Base-by-base conservation (phyloP, 164 flowering plant species). In the Houttuynia cordata region DNA sequence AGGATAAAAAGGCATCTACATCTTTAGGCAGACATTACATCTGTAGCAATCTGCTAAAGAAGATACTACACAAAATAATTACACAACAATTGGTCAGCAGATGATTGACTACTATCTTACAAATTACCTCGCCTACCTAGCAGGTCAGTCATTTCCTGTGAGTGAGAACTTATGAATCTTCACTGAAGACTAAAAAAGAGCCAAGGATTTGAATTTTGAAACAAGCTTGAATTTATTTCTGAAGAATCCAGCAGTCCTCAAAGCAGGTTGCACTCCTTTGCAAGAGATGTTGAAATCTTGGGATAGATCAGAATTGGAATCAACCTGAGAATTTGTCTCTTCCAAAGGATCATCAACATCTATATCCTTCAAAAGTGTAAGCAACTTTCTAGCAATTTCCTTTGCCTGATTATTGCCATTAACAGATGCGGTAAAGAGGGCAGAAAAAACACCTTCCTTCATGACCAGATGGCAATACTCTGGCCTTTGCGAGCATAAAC, bases 391-490 rank as follows among this genome's bases (percentile, higher is more conserved):
- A 25, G 98, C 93, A 56, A 47, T 63, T 19, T 57, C 77, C 73
- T 74, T 83, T 30, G 76, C 96, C 66, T 41, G 76, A 1, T 73
- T 59, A 65, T 58, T 86, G 17, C 98, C 97, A 63, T 87, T 86
- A 30, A 76, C 47, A 25, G 87, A 79, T 20, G 84, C 66, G 42
- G 10, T 20, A 24, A 65, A 62, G 8, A 92, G 83, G 25, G 80
- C 40, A 22, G 92, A 78, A 53, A 89, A 73, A 19, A 83, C 76
- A 45, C 83, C 87, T 57, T 82, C 97, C 7, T 78, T 74, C 87
- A 82, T 66, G 25, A 83, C 92, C 73, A 82, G 47, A 19, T 73
- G 72, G 70, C 90, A 82, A 62, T 79, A 81, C 15, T 80, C 68
- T 20, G 61, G 57, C 13, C 76, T 67, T 47, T 83, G 80, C 60